phyloP scores from a whole-genome alignment of 768 basidiomycete species.

The Xerocomellus intermedius region DNA sequence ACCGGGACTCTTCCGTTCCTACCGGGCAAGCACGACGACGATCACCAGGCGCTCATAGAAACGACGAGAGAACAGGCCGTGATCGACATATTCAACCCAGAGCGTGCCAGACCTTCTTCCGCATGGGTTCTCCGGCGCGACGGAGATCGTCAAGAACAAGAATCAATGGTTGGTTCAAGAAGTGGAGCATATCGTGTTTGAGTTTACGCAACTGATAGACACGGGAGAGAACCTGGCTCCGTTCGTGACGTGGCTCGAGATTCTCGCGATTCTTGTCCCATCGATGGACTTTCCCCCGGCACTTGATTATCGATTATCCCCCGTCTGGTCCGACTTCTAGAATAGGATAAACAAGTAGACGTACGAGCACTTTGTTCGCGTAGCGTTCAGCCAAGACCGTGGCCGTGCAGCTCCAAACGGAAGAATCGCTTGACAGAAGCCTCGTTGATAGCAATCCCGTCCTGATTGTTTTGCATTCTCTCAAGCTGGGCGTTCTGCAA shows the following conservation, averaged over 20 bases:
- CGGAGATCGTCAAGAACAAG: background rate
- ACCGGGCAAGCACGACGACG: no score
- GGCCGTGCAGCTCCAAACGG: no score
- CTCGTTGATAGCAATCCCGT: no score
- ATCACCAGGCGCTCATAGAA: no score
- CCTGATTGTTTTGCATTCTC: no score
- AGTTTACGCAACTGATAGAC: conserved; percentile 1
- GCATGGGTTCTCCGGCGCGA: background rate
- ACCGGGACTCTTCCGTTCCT: no score
- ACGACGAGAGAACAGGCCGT: background rate
- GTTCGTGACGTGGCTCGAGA: background rate
- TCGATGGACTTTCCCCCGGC: conserved; percentile 15
- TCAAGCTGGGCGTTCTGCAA: no score
- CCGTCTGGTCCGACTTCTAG: no score
- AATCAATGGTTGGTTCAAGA: conserved; percentile 8
- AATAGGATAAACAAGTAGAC: no score
- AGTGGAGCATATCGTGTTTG: conserved; percentile 15
- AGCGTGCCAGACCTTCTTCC: conserved; percentile 5
- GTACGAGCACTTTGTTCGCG: no score
- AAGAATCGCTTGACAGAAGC: no score
- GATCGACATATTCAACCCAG: background rate
- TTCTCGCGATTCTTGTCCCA: conserved; percentile 11
- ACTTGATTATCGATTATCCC: conserved; percentile 7
- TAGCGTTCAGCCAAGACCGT: no score
- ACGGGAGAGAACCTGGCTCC: background rate